Evolutionary conservation across 2,329 filamentous ascomycete genomes (phyloP), one percentile per base, ranked within the genome.

Genomic region (Cyphellophora europaea): DNA sequence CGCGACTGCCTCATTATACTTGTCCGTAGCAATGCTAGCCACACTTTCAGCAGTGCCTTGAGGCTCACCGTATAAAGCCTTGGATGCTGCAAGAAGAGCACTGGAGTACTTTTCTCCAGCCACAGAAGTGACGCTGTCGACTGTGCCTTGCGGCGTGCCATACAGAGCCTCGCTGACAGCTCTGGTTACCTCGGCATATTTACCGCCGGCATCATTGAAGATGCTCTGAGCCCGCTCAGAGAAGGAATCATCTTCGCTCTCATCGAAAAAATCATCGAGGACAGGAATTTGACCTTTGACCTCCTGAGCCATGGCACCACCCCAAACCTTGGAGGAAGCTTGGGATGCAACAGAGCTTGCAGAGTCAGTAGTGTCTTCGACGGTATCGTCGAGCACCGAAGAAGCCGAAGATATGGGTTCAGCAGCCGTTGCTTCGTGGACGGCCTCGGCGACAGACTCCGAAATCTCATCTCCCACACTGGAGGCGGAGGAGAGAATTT

Each of bases 81-180:
- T 67, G 34, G 71, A 76, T 0, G 74, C 74, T 29, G 73, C 74
- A 21, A 63, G 59, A 17, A 77, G 50, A 12, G 73, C 74, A 40
- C 63, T 69, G 11, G 66, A 63, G 43, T 76, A 77, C 43, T 74
- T 67, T 33, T 72, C 71, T 30, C 61, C 66, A 19, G 71, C 72
- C 19, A 75, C 47, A 30, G 69, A 73, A 2, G 65, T 69, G 5
- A 66, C 59, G 28, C 65, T 67, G 41, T 70, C 68, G 3, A 64
- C 62, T 14, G 53, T 56, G 5, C 66, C 66, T 44, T 68, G 59
- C 2, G 63, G 62, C 33, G 53, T 63, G 27, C 63, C 59, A 17
- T 70, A 50, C 6, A 72, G 53, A 16, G 71, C 73, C 53, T 76
- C 71, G 39, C 68, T 70, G 18, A 75, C 68, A 18, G 68, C 21